Percentiles rank a stretch among this genome's conserved stretches.
Conservation (phyloP, 108 stramenopile species). For the Fragilaria radians region DNA sequence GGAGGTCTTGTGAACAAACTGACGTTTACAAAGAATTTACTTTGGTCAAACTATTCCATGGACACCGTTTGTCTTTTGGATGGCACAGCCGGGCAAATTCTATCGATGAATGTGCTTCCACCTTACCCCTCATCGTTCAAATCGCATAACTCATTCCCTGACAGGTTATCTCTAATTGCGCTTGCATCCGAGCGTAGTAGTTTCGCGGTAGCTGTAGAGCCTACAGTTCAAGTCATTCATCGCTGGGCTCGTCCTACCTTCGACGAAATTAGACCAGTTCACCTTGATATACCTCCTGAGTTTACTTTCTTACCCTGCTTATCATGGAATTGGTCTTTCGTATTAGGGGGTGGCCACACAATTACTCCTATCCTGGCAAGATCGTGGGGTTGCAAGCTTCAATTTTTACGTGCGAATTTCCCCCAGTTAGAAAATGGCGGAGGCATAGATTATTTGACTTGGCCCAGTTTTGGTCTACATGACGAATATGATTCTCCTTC, state of each 20-base stretch:
- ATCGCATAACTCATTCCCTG: constrained; percentile 11
- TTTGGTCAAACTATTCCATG: constrained; percentile 63
- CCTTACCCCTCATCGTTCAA: constrained; percentile 27
- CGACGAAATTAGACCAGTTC: constrained; percentile 30
- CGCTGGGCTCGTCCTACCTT: constrained; percentile 66
- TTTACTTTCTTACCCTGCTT: constrained; percentile 63
- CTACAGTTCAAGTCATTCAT: constrained; percentile 69
- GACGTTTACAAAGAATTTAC: constrained; percentile 58
- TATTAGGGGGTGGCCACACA: constrained; percentile 62
- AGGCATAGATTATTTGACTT: constrained; percentile 30
- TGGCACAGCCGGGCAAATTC: constrained; percentile 79
- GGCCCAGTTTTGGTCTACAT: constrained; percentile 81
- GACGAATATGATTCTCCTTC: constrained; percentile 70
- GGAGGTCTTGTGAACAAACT: constrained; percentile 84
- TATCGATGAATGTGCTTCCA: constrained; percentile 64
- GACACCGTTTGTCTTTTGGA: constrained; percentile 88
- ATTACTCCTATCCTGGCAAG: constrained; percentile 75
- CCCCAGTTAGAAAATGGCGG: constrained; percentile 27
- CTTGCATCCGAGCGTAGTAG: constrained; percentile 76
- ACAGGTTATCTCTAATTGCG: constrained; percentile 58
- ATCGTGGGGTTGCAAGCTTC: constrained; percentile 80
- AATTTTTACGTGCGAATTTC: constrained; percentile 65
- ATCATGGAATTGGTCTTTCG: constrained; percentile 84
- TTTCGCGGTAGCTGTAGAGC: constrained; percentile 85
- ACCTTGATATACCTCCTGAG: constrained; percentile 1